phyloP scores from a whole-genome alignment of 495 filamentous ascomycete species.

The Aspergillus egyptiacus region DNA sequence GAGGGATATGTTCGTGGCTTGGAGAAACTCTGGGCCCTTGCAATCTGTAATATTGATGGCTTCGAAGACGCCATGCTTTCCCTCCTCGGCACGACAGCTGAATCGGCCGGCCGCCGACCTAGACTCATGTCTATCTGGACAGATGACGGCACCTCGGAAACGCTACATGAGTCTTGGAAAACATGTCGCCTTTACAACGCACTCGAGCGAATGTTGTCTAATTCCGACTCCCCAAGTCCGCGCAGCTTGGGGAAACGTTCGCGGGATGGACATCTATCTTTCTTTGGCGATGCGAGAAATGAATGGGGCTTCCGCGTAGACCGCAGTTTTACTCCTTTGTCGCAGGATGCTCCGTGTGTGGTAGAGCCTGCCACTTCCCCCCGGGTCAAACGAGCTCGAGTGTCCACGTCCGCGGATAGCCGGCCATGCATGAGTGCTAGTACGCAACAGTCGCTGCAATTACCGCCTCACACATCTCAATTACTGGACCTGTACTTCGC shows the following conservation, averaged over 20 bases:
- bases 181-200: constrained; percentile 46
- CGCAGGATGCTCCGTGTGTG: constrained; percentile 28
- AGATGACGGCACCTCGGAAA: constrained; percentile 46
- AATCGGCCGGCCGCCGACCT: constrained; percentile 28
- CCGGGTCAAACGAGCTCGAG: constrained; percentile 27
- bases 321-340: constrained; percentile 26
- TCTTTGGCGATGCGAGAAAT: constrained; percentile 8
- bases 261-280: constrained; percentile 31
- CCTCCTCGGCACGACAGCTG: constrained; percentile 36
- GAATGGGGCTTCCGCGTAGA: constrained; percentile 37
- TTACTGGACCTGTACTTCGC: constrained; percentile 68
- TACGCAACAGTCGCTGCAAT: constrained; percentile 26
- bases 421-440: constrained; percentile 12
- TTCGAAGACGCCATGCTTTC: constrained; percentile 45
- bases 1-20: constrained; percentile 44
- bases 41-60: constrained; percentile 43
- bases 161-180: constrained; percentile 53
- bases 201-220: constrained; percentile 48
- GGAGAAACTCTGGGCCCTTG: constrained; percentile 43
- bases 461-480: constrained; percentile 58
- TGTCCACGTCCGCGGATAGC: constrained; percentile 20
- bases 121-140: constrained; percentile 42
- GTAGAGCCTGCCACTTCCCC: constrained; percentile 26
- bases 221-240: constrained; percentile 21
- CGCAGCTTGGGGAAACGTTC: constrained; percentile 30